These are phyloP conservation scores for Capsicum pubescens DNA, from an alignment of 257 asterid genomes.

Conservation along the genomic window DNA sequence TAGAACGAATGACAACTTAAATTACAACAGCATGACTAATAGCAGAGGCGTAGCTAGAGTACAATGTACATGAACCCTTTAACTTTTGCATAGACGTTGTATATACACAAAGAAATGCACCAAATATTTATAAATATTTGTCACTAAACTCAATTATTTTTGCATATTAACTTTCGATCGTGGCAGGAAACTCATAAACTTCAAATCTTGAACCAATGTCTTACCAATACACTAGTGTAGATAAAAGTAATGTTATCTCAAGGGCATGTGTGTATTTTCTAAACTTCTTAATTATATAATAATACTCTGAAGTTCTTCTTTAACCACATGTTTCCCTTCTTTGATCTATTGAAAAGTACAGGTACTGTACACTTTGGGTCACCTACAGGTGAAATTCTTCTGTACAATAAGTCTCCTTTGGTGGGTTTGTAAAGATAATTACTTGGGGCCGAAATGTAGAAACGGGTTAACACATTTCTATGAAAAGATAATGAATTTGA, in stretches of 20 bases:
- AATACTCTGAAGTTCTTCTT: conserved; percentile 40
- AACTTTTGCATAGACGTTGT: too few species aligned
- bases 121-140: too few species aligned
- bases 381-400: conserved; percentile 55
- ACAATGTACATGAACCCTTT: too few species aligned
- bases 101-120: too few species aligned
- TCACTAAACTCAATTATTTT: too few species aligned
- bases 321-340: conserved; percentile 46
- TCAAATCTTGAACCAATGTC: too few species aligned
- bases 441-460: conserved; percentile 29
- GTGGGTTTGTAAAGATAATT: not conserved
- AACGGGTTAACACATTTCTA: conserved; percentile 13
- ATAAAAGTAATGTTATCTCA: conserved; percentile 45
- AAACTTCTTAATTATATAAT: conserved; percentile 40
- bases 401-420: conserved; percentile 25
- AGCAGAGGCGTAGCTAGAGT: not conserved
- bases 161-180: too few species aligned
- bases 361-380: conserved; percentile 62
- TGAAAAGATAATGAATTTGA: not conserved
- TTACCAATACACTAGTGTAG: too few species aligned
- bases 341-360: conserved; percentile 62
- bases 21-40: not conserved
- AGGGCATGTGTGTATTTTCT: conserved; percentile 74
- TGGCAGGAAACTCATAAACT: too few species aligned
- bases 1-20: not conserved